Evolutionary conservation across 768 basidiomycete genomes (phyloP).

Genomic region (Suillus lakei): DNA sequence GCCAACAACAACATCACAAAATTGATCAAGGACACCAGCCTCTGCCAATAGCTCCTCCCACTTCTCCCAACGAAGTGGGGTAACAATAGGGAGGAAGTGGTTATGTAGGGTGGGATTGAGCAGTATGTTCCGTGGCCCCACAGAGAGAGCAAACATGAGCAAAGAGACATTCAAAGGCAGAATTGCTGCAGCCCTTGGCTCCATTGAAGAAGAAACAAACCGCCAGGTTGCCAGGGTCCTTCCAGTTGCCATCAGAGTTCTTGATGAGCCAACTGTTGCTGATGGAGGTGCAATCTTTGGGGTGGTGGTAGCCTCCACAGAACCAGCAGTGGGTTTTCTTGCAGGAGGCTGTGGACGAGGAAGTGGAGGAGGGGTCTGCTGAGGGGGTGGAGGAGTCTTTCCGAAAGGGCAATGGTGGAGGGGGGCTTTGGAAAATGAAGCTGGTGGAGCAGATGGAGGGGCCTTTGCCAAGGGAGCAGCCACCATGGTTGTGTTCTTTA

Average conservation of each 20-base stretch:
- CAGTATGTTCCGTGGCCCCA: constrained; percentile 17
- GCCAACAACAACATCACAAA: constrained; percentile 25
- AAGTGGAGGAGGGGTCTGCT: not conserved
- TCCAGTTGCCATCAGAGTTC: not conserved
- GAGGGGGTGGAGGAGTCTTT: not conserved
- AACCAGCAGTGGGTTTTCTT: not conserved
- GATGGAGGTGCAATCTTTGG: not conserved
- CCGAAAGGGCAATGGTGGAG: not conserved
- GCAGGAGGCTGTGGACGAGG: not conserved
- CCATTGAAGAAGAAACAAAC: not conserved
- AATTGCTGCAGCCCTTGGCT: not conserved
- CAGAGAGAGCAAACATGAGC: not conserved
- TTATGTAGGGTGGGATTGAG: constrained; percentile 18
- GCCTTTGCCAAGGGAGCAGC: too few species aligned
- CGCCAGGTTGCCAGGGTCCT: not conserved
- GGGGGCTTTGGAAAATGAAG: too few species aligned
- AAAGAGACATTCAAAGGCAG: not conserved
- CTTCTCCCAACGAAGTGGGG: constrained; percentile 24
- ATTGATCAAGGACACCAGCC: constrained; percentile 18
- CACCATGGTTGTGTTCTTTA: too few species aligned
- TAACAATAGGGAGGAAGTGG: constrained; percentile 26
- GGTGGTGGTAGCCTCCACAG: not conserved
- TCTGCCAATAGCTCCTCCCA: constrained; percentile 20
- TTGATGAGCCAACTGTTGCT: not conserved
- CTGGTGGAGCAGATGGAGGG: too few species aligned